Percentiles rank a stretch among this genome's conserved stretches.
These are phyloP conservation scores for Backusella parvicylindrica DNA, from an alignment of 192 early-diverging fungal species.

Conservation along the genomic window DNA sequence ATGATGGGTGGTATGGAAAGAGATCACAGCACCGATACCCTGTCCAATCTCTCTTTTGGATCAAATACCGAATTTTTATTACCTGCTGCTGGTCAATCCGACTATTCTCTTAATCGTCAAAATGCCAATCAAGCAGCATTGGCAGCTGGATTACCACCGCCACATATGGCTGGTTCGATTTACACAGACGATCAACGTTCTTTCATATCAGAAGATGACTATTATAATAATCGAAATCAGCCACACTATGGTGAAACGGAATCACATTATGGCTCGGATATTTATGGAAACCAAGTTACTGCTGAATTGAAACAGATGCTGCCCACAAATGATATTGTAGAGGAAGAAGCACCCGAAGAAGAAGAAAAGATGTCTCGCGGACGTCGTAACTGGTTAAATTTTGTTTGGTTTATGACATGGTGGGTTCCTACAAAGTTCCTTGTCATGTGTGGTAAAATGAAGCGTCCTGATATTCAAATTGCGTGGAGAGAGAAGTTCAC, in stretches of 20 bases:
- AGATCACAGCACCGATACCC: slow-evolving; percentile 22
- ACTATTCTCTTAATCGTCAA: slow-evolving; percentile 8
- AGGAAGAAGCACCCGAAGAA: slow-evolving; percentile 40
- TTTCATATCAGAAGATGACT: slow-evolving; percentile 36
- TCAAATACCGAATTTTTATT: slow-evolving; percentile 23
- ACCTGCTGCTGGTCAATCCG: not conserved
- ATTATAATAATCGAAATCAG: slow-evolving; percentile 11
- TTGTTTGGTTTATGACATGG: slow-evolving; percentile 79
- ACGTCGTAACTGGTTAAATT: slow-evolving; percentile 77
- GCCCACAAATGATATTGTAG: slow-evolving; percentile 2
- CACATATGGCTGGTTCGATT: slow-evolving; percentile 9
- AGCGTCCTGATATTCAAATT: slow-evolving; percentile 73
- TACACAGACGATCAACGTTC: slow-evolving; percentile 40
- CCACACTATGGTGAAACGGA: slow-evolving; percentile 22
- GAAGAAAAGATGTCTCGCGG: slow-evolving; percentile 50
- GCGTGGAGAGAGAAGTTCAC: slow-evolving; percentile 99
- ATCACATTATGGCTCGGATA: slow-evolving; percentile 32
- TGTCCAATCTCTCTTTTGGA: slow-evolving; percentile 28
- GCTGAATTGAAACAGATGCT: slow-evolving; percentile 17
- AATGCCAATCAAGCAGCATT: not conserved
- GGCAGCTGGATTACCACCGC: slow-evolving; percentile 16
- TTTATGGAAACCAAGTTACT: not conserved
- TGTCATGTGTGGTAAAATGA: slow-evolving; percentile 71
- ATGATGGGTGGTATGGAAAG: slow-evolving; percentile 11
- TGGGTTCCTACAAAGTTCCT: slow-evolving; percentile 78